These are phyloP conservation scores for Brassica carinata DNA, from an alignment of 345 rosid genomes.

Conservation along the genomic window DNA sequence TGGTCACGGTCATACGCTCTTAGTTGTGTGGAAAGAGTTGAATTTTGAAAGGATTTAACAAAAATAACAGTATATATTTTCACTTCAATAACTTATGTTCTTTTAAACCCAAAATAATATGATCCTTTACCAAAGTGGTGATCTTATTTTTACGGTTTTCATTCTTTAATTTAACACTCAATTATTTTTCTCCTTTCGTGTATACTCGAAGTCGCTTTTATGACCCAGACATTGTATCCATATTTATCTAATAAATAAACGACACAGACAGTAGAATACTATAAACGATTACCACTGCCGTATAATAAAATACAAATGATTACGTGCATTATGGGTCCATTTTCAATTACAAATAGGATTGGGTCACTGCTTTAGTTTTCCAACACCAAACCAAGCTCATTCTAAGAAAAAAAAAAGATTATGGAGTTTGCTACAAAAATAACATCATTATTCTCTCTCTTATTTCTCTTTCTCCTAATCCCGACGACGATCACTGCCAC, in stretches of 20 bases:
- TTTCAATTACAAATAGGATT: constrained; percentile 26
- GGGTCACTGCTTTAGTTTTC: constrained; percentile 20
- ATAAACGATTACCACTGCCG: background rate
- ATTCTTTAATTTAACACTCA: background rate
- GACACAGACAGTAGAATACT: background rate
- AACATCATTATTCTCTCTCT: constrained; percentile 16
- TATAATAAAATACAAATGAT: background rate
- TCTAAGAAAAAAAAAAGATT: background rate
- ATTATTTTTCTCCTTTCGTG: background rate
- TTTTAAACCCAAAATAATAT: background rate
- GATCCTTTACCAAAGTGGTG: background rate
- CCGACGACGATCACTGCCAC: constrained; percentile 23
- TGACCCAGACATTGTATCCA: background rate
- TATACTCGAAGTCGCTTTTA: background rate
- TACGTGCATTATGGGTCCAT: constrained; percentile 27
- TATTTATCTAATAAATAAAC: background rate
- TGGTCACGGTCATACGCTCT: constrained; percentile 26
- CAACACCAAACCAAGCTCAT: background rate
- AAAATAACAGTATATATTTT: background rate
- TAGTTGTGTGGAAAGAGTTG: constrained; percentile 9
- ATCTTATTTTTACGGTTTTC: background rate
- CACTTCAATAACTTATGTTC: background rate
- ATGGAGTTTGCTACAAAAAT: constrained; percentile 31
- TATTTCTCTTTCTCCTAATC: constrained; percentile 21
- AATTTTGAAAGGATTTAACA: background rate